Conservation (phyloP, 257 asterid species). For the Marsdenia floribunda region DNA sequence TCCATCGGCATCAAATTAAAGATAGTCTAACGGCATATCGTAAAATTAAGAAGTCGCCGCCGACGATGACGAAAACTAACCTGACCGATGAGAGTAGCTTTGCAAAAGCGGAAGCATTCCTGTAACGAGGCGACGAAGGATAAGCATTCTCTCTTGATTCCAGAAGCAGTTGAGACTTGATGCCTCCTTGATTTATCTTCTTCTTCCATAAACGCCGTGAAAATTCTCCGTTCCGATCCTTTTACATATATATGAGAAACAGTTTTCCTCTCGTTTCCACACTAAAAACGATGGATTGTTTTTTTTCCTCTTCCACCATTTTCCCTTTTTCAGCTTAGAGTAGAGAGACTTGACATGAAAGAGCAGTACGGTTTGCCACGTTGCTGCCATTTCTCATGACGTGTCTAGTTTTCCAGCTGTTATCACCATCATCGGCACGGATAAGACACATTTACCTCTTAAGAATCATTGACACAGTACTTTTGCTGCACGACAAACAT, state of each 20-base stretch:
- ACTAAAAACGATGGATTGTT: no score
- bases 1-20: no score
- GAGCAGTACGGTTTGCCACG: constrained; percentile 11
- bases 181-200: not conserved
- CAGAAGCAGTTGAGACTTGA: constrained; percentile 14
- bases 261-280: not conserved
- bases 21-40: no score
- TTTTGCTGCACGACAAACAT: no score
- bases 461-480: no score
- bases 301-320: no score
- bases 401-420: not conserved
- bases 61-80: constrained; percentile 4
- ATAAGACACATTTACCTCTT: no score
- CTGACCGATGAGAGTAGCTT: constrained; percentile 28
- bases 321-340: no score
- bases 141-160: constrained; percentile 20
- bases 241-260: not conserved
- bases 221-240: not conserved
- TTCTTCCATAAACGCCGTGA: not conserved
- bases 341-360: not conserved
- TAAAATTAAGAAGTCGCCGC: not conserved
- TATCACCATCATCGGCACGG: not conserved
- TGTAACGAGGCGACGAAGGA: constrained; percentile 19
- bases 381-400: constrained; percentile 5
- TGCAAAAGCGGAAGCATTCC: constrained; percentile 26